phyloP scores from a whole-genome alignment of 805 yeast genomes.

The Pichia nanzhaoensis region DNA sequence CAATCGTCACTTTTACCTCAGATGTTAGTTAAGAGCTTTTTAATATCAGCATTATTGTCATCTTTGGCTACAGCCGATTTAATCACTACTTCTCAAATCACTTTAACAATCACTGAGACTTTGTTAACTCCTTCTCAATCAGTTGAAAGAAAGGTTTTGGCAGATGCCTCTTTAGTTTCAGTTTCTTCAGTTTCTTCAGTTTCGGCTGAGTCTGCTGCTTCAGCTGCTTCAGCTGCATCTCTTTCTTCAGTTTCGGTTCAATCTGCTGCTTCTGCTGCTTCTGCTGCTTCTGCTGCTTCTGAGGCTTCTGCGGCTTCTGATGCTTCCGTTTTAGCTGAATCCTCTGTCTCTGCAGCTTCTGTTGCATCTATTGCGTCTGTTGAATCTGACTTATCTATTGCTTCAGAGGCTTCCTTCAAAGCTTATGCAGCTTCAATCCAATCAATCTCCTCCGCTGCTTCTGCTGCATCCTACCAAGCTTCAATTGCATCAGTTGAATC shows the following conservation, averaged over 20 bases:
- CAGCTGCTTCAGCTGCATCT: slow-evolving; percentile 14
- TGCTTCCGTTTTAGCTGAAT: no score
- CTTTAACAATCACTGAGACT: slow-evolving; percentile 42
- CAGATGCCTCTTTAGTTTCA: slow-evolving; percentile 18
- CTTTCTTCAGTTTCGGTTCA: slow-evolving; percentile 20
- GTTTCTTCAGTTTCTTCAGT: slow-evolving; percentile 25
- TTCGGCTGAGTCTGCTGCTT: slow-evolving; percentile 21
- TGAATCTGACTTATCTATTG: no score
- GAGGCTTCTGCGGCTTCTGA: background rate
- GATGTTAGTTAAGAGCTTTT: slow-evolving; percentile 25
- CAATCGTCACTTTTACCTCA: background rate
- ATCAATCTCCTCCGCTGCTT: no score
- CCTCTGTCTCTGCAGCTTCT: background rate
- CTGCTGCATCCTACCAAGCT: slow-evolving; percentile 2
- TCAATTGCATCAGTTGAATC: background rate
- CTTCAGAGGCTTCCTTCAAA: no score
- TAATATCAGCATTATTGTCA: slow-evolving; percentile 23
- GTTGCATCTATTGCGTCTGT: background rate
- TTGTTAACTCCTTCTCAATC: slow-evolving; percentile 41
- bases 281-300: slow-evolving; percentile 14
- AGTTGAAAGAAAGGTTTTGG: slow-evolving; percentile 19
- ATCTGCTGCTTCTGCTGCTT: slow-evolving; percentile 16
- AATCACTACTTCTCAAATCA: slow-evolving; percentile 37
- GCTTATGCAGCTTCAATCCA: no score
- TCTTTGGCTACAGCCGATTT: slow-evolving; percentile 26